These are phyloP conservation scores for Tolypocladium ovalisporum DNA, from an alignment of 2,329 filamentous ascomycete genomes.

Conservation along the genomic window DNA sequence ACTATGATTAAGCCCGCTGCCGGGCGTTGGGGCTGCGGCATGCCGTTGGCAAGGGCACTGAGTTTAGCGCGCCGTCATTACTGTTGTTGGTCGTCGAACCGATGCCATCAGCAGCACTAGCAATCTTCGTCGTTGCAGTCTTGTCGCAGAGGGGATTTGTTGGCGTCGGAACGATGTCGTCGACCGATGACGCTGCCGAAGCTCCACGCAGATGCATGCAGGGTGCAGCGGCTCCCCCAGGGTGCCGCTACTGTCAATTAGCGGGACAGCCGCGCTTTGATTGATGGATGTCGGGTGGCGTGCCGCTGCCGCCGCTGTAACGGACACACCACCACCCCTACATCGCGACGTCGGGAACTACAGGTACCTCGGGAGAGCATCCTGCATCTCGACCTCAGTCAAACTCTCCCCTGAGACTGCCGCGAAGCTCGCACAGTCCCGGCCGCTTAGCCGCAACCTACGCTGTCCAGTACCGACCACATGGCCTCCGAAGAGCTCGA, in stretches of 20 bases:
- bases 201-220: background rate
- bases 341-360: background rate
- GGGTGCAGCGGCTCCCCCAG: background rate
- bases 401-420: background rate
- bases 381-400: background rate
- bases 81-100: background rate
- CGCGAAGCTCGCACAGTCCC: background rate
- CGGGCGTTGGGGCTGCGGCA: slow-evolving; percentile 35
- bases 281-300: background rate
- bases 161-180: background rate
- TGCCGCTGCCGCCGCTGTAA: background rate
- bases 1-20: slow-evolving; percentile 17
- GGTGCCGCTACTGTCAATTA: background rate
- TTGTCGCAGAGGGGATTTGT: background rate
- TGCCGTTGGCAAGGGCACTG: slow-evolving; percentile 12
- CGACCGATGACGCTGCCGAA: background rate
- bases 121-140: background rate
- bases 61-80: slow-evolving; percentile 1
- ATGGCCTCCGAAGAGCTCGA: slow-evolving; percentile 29
- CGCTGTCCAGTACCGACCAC: background rate
- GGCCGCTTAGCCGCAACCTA: background rate
- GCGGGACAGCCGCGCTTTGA: background rate
- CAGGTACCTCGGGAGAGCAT: too few species aligned
- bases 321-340: background rate
- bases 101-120: background rate